Conservation (phyloP, 2,329 filamentous ascomycete species). For the Dothistroma pini region DNA sequence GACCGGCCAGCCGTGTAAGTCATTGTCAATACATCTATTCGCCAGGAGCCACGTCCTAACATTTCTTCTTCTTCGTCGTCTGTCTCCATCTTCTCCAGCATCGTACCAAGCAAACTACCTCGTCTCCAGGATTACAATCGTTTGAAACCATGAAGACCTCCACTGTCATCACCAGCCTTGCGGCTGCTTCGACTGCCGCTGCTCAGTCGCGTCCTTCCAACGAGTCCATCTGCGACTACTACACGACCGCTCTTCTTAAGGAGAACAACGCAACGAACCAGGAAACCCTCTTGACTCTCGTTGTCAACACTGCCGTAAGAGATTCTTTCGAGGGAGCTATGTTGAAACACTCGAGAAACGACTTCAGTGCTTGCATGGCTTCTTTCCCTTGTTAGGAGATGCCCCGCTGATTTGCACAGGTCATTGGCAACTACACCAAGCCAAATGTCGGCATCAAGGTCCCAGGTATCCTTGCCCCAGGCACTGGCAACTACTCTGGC, state of each 20-base stretch:
- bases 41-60: background rate
- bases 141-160: conserved; percentile 18
- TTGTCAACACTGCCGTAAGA: conserved; percentile 62
- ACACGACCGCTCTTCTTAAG: conserved; percentile 57
- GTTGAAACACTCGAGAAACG: conserved; percentile 29
- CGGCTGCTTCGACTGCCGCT: conserved; percentile 22
- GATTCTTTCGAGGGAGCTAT: conserved; percentile 23
- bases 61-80: background rate
- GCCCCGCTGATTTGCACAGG: conserved; percentile 44
- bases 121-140: background rate
- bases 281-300: conserved; percentile 51
- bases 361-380: background rate
- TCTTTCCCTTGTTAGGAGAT: background rate
- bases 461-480: conserved; percentile 54
- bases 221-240: conserved; percentile 60
- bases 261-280: conserved; percentile 60
- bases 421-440: conserved; percentile 41
- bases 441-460: conserved; percentile 53
- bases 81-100: background rate
- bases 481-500: conserved; percentile 48
- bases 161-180: conserved; percentile 18
- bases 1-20: background rate
- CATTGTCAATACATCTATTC: background rate
- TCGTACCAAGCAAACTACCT: background rate
- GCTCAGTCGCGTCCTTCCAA: conserved; percentile 46